Evolutionary conservation across 805 yeast genomes (phyloP).

Genomic region (Barnettozyma vustinii): DNA sequence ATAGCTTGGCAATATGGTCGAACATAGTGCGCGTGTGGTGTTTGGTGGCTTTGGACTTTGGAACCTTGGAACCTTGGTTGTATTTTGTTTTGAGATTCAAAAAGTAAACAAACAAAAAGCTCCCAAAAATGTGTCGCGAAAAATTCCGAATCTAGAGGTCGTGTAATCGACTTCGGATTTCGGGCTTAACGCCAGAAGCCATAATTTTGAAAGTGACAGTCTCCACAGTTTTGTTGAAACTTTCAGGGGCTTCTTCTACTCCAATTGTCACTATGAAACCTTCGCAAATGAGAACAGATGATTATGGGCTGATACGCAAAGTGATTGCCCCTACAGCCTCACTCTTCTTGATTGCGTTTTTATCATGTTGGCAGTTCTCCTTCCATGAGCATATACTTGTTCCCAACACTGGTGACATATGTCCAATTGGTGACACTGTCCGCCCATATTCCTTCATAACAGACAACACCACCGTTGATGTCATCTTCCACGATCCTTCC

Average conservation of each 20-base stretch:
- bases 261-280: neutral
- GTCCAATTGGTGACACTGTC: conserved; percentile 20
- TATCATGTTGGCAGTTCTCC: neutral
- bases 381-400: neutral
- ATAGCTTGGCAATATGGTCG: conserved; percentile 17
- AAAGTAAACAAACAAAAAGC: neutral
- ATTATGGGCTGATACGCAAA: neutral
- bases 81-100: neutral
- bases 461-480: conserved; percentile 29
- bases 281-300: neutral
- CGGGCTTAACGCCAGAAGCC: neutral
- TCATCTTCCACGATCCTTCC: conserved; percentile 29
- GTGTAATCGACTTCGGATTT: neutral
- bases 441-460: conserved; percentile 25
- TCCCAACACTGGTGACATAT: conserved; percentile 2
- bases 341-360: neutral
- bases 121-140: neutral
- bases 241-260: neutral
- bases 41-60: neutral
- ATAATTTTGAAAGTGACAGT: neutral
- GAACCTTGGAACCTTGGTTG: neutral
- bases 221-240: neutral
- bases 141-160: neutral
- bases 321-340: neutral
- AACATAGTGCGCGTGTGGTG: conserved; percentile 12